Conservation (phyloP, 768 basidiomycete species). For the Pleurotus eryngii region DNA sequence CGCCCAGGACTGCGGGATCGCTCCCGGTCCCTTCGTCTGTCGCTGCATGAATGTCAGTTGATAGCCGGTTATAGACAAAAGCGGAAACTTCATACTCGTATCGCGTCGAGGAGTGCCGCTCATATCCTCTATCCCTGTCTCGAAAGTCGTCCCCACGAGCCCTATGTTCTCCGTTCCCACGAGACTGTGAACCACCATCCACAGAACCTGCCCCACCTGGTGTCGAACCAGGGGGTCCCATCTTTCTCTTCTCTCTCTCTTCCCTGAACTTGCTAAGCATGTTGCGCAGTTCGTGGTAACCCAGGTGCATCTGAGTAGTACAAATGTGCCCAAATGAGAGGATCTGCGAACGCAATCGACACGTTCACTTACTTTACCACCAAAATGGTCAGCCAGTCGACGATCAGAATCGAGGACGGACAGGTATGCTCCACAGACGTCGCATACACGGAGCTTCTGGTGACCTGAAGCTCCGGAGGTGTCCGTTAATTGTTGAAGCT, state of each 20-base stretch:
- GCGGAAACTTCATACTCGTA: slow-evolving; percentile 57
- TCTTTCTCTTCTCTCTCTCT: slow-evolving; percentile 80
- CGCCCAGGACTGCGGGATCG: slow-evolving; percentile 71
- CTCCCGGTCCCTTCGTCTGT: slow-evolving; percentile 70
- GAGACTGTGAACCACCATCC: slow-evolving; percentile 38
- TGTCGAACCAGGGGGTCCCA: slow-evolving; percentile 42
- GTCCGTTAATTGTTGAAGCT: slow-evolving; percentile 93
- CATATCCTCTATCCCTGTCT: slow-evolving; percentile 67
- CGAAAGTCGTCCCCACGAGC: slow-evolving; percentile 61
- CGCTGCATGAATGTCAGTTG: slow-evolving; percentile 34
- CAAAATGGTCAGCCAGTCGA: slow-evolving; percentile 98
- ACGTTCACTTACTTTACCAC: slow-evolving; percentile 82
- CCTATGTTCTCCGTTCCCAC: slow-evolving; percentile 32
- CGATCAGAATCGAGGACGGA: slow-evolving; percentile 97
- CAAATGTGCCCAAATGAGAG: slow-evolving; percentile 15
- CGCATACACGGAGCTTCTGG: slow-evolving; percentile 99
- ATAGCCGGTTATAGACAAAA: slow-evolving; percentile 23
- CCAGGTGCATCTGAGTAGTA: slow-evolving; percentile 85
- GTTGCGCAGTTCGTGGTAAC: slow-evolving; percentile 96
- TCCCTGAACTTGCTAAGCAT: slow-evolving; percentile 90
- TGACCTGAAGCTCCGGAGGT: slow-evolving; percentile 99
- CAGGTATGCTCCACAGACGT: slow-evolving; percentile 99
- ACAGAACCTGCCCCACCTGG: slow-evolving; percentile 29
- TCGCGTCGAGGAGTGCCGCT: slow-evolving; percentile 64
- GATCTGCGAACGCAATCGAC: neutral